Conservation (phyloP, 176 grass and related monocot genomes). For the Puya raimondii region DNA sequence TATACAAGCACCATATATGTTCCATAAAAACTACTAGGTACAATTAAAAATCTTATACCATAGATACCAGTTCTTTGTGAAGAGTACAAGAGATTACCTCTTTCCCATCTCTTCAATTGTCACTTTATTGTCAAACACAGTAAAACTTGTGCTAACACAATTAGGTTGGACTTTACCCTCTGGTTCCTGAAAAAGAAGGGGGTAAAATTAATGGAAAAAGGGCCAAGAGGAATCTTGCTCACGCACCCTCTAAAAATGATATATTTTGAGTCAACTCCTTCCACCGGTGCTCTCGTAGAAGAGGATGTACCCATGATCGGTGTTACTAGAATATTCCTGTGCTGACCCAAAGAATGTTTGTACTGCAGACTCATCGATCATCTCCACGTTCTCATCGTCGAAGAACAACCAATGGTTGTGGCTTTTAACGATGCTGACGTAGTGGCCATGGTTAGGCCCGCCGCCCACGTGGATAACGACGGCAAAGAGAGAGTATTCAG, state of each 20-base stretch:
- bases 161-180: too few species aligned
- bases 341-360: constrained; percentile 14
- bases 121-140: too few species aligned
- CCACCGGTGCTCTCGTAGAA: constrained; percentile 13
- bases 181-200: too few species aligned
- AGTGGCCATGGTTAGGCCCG: constrained; percentile 9
- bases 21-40: too few species aligned
- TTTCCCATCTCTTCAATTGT: too few species aligned
- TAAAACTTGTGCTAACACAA: too few species aligned
- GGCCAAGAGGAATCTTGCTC: neutral
- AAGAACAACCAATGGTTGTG: constrained; percentile 24
- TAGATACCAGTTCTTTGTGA: too few species aligned
- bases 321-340: constrained; percentile 12
- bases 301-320: constrained; percentile 17
- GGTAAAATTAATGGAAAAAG: neutral
- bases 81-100: too few species aligned
- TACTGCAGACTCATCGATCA: constrained; percentile 9
- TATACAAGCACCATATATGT: too few species aligned
- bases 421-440: constrained; percentile 19
- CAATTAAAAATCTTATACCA: too few species aligned
- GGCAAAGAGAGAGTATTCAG: constrained; percentile 10
- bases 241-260: neutral
- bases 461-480: constrained; percentile 18
- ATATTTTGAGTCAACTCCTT: neutral
- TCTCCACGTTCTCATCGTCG: constrained; percentile 18